phyloP scores from a whole-genome alignment of 2,329 filamentous ascomycete genomes.

The Colletotrichum phormii region DNA sequence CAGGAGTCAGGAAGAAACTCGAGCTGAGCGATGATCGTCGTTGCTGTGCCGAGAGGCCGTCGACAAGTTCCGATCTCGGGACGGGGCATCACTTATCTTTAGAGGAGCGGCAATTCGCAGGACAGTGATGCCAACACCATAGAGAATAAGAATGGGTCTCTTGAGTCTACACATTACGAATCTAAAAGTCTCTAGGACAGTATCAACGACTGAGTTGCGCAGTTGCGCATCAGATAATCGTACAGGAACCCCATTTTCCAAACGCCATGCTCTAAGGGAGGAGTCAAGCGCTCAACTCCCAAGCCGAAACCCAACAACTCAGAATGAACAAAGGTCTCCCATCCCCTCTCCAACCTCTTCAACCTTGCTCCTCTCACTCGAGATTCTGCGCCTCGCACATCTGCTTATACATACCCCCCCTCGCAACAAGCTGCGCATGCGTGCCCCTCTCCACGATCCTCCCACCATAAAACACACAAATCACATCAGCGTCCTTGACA shows the following conservation, averaged over 20 bases:
- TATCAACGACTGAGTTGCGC: neutral
- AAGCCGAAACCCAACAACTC: neutral
- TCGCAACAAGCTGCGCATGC: constrained; percentile 67
- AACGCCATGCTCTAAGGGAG: neutral
- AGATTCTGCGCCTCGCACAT: constrained; percentile 62
- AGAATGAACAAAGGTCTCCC: too few relatives aligned
- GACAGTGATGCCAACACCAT: neutral
- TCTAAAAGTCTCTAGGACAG: neutral
- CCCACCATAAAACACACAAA: constrained; percentile 70
- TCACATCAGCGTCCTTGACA: constrained; percentile 69
- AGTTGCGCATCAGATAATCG: neutral
- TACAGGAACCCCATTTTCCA: neutral
- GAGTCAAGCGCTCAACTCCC: neutral
- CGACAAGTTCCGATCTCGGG: too few relatives aligned
- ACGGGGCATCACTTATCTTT: too few relatives aligned
- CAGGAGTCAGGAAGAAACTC: too few relatives aligned
- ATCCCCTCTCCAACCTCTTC: neutral
- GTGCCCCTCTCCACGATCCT: constrained; percentile 70
- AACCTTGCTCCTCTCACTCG: constrained; percentile 41
- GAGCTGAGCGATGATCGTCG: too few relatives aligned
- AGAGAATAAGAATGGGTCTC: neutral
- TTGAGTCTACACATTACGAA: neutral
- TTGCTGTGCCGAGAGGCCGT: too few relatives aligned
- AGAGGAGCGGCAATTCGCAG: neutral
- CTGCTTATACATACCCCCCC: constrained; percentile 61